Conservation (phyloP, 148 eudicot species). For the Diospyros kaki region DNA sequence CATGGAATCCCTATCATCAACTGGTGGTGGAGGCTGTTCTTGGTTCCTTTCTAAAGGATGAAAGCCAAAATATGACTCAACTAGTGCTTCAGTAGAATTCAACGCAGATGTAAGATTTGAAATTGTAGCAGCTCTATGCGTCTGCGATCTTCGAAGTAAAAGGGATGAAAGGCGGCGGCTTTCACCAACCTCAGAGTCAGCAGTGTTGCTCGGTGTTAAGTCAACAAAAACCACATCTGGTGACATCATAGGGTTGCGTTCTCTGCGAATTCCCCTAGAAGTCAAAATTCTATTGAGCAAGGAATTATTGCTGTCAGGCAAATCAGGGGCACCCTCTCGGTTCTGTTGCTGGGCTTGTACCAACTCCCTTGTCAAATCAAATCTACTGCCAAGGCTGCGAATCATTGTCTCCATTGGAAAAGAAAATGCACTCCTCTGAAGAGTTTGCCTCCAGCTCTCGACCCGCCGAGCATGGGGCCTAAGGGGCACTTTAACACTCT, state of each 20-base stretch:
- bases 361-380: slow-evolving; percentile 56
- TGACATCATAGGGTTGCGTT: slow-evolving; percentile 31
- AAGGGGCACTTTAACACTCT: slow-evolving; percentile 50
- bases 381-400: slow-evolving; percentile 70
- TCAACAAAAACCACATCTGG: slow-evolving; percentile 55
- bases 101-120: slow-evolving; percentile 33
- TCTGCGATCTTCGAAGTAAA: slow-evolving; percentile 54
- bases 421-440: slow-evolving; percentile 62
- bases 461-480: slow-evolving; percentile 71
- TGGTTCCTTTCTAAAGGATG: slow-evolving; percentile 47
- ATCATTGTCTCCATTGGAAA: slow-evolving; percentile 92
- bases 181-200: slow-evolving; percentile 37
- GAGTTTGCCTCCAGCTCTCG: slow-evolving; percentile 85
- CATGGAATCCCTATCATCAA: slow-evolving; percentile 91
- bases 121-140: slow-evolving; percentile 35
- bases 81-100: slow-evolving; percentile 37
- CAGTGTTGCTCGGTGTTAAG: slow-evolving; percentile 34
- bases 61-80: slow-evolving; percentile 45
- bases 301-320: slow-evolving; percentile 47
- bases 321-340: slow-evolving; percentile 34
- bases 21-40: slow-evolving; percentile 39
- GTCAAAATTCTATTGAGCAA: slow-evolving; percentile 56
- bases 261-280: slow-evolving; percentile 66
- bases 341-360: slow-evolving; percentile 33
- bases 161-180: slow-evolving; percentile 48